phyloP scores from a whole-genome alignment of 768 basidiomycete genomes.

The Galerina sulciceps region DNA sequence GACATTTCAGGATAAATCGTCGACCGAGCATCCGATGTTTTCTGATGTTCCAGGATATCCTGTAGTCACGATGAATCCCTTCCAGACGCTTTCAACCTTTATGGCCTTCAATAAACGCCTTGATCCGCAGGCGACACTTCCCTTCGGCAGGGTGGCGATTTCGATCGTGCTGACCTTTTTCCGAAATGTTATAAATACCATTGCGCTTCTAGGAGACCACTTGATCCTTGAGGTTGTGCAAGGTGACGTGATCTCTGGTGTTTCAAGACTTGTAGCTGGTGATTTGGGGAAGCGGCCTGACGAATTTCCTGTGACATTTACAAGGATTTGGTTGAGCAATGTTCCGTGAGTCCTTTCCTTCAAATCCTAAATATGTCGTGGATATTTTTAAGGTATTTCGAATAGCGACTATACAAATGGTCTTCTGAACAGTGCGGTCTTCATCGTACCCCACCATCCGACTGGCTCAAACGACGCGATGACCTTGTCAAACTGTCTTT shows the following conservation, averaged over 20 bases:
- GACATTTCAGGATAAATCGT: background rate
- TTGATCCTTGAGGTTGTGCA: slow-evolving; percentile 14
- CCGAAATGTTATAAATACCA: background rate
- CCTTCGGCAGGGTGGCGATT: background rate
- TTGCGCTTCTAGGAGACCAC: slow-evolving; percentile 6
- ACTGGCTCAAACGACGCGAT: background rate
- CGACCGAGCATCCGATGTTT: background rate
- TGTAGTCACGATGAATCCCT: background rate
- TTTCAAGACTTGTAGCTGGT: slow-evolving; percentile 16
- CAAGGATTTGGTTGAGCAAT: slow-evolving; percentile 25
- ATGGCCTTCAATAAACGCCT: background rate
- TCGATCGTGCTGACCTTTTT: background rate
- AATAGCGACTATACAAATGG: slow-evolving; percentile 15
- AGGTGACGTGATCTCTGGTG: slow-evolving; percentile 11
- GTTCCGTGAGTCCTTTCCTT: slow-evolving; percentile 18
- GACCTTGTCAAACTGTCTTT: slow-evolving; percentile 20
- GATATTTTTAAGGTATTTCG: background rate
- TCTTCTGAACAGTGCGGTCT: slow-evolving; percentile 14
- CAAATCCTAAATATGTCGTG: background rate
- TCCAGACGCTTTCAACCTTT: background rate
- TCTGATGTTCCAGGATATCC: background rate
- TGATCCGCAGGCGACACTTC: background rate
- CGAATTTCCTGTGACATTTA: slow-evolving; percentile 16
- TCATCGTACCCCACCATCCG: slow-evolving; percentile 15
- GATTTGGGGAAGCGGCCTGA: slow-evolving; percentile 19